Evolutionary conservation across 257 asterid genomes (phyloP), one percentile per base, ranked within the genome.

Genomic region (Coffea eugenioides): DNA sequence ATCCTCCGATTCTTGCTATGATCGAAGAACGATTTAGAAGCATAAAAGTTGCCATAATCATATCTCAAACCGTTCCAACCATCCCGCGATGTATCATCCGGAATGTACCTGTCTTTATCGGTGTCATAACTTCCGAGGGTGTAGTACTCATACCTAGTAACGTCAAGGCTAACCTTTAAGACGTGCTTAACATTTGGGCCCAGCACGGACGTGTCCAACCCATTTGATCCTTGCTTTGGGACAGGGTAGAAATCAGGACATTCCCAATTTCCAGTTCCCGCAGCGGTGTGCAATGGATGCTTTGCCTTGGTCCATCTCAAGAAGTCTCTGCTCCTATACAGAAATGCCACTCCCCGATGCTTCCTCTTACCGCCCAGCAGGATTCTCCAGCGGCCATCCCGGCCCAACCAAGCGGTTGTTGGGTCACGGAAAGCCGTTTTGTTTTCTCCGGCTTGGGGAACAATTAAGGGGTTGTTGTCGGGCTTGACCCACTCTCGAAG

Each of bases 191-290:
- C 84, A 8, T 64, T 43, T 0, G 76, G 36, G 1, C 94, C 94
- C 15, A 9, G 27, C 5, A n/a, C 86, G 6, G 93, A 87, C 2
- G 94, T 80, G 10, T 92, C 93, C 73, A 90, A 67, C 6, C 97
- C 97, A 0, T 84, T 56, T 5, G 11, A 23, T 10, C 91, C 82
- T 0, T 51, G 6, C 48, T 80, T 51, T 1, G 90, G 54, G 0
- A 94, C 90, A 0, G 97, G 97, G 8, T 73, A 94, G 76, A 94
- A 90, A 77, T 92, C 97, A 0, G 97, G 97, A 20, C 98, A 94
- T 41, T 94, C 97, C 91, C 91, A 94, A 16, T 89, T 90, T 3
- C 97, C 97, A 0, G 93, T 89, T 4, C 86, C 80, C 0, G 43
- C 59, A 0, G 23, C 48, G 1, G 88, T 39, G 64, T 94, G 98